A percentile compares a stretch with the other conserved stretches of the same genome.
These are phyloP conservation scores for Blastocystis sp. DNA, from an alignment of 352 stramenopile genomes.

Conservation along the genomic window DNA sequence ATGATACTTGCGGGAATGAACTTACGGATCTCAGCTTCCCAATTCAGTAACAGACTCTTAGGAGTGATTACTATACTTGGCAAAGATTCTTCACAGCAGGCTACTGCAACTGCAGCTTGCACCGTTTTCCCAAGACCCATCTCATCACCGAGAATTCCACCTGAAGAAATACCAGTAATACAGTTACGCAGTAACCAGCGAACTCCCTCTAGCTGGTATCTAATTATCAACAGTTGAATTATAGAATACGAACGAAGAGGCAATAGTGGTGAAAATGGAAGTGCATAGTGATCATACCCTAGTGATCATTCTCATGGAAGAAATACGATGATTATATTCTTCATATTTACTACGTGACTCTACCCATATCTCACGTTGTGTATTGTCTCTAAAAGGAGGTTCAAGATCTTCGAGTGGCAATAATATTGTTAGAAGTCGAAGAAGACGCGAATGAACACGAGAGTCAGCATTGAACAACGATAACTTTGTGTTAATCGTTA, in stretches of 20 bases:
- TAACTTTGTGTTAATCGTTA: neutral
- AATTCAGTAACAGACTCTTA: conserved; percentile 45
- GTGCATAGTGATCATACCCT: conserved; percentile 1
- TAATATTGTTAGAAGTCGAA: neutral
- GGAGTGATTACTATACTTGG: neutral
- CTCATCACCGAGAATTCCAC: conserved; percentile 25
- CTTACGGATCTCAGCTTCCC: neutral
- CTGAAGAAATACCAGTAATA: conserved; percentile 5
- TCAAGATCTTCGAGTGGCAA: neutral
- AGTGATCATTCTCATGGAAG: neutral
- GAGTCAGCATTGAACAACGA: neutral
- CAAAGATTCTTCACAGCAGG: neutral
- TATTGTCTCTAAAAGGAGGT: neutral
- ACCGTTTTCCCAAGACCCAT: conserved; percentile 35
- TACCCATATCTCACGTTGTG: neutral
- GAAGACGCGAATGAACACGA: neutral
- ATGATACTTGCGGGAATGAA: neutral
- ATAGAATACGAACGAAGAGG: neutral
- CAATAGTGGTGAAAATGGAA: neutral
- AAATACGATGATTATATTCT: neutral
- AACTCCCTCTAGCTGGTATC: conserved; percentile 34
- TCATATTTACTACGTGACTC: neutral
- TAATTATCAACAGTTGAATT: neutral
- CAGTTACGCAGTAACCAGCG: conserved; percentile 25
- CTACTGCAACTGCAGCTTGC: neutral